phyloP scores from a whole-genome alignment of 768 basidiomycete species.

The Clathrus columnatus region DNA sequence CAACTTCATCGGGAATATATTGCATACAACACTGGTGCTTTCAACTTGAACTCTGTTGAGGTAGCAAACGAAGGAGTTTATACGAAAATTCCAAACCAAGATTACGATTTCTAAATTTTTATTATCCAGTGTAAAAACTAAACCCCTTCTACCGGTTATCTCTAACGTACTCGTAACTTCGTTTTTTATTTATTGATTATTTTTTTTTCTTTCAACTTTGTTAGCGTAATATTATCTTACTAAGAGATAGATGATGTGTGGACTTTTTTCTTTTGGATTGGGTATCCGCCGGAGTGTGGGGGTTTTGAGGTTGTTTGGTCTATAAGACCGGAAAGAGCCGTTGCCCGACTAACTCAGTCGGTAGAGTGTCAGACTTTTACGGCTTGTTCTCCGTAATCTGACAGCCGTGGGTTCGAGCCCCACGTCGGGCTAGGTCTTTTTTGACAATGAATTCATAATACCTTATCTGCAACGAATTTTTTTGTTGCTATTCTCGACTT shows the following conservation, averaged over 20 bases:
- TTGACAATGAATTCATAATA: neutral
- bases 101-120: neutral
- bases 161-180: no score
- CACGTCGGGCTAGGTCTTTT: neutral
- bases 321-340: neutral
- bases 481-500: neutral
- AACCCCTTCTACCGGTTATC: no score
- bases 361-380: constrained; percentile 5
- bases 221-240: no score
- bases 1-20: neutral
- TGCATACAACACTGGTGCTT: neutral
- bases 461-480: neutral
- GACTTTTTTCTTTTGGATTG: neutral
- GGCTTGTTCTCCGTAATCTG: neutral
- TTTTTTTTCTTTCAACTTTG: no score
- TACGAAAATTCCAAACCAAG: neutral
- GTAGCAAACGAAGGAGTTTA: neutral
- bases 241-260: no score
- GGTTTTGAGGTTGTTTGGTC: no score
- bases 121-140: neutral
- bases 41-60: neutral
- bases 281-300: no score
- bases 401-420: constrained; percentile 3
- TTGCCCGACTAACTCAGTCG: constrained; percentile 1
- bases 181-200: no score